Base-by-base conservation (phyloP, 140 eudicot species). In the Anethum foeniculum region DNA sequence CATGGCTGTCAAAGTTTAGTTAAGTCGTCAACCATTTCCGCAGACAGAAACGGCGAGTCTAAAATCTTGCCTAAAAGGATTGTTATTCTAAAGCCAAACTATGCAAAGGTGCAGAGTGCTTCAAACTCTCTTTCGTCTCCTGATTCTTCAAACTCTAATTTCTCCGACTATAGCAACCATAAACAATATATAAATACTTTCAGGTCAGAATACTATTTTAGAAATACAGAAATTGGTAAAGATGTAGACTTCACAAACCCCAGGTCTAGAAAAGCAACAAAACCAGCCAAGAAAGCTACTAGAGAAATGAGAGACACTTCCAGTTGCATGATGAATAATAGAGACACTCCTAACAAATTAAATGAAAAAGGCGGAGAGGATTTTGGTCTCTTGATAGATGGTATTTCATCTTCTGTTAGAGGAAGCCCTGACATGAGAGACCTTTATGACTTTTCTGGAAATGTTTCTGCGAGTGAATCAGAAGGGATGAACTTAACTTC, bases 41-140 rank as follows among this genome's bases (percentile, higher is more conserved):
- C 71, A 43, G 89, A 86, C 47, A 86, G 75, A 48, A 83, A 80
- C 7, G 80, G 77, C 25, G 86, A 82, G 56, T 68, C 47, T 64
- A 83, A 78, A 71, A 83, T 79, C 38, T 82, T 87, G 41, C 91
- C 94, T 56, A 92, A 91, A 41, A 88, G 86, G 81, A 94, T 94
- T 69, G 98, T 94, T 68, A 90, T 94, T 77, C 84, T 94, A 67
- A 94, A 94, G 80, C 98, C 98, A 77, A 87, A 87, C 84, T 69
- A 90, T 71, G 86, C 81, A 73, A 89, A 85, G 83, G 38, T 78
- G 43, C 79, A 67, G 47, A 83, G 28, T 48, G 83, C 80, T 77
- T 71, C 52, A 12, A 56, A 65, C 56, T 80, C 81, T 49, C 68
- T 80, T 81, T 84, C 77, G 32, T 87, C 91, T 5, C 85, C 89